Evolutionary conservation across 305 asterid genomes (phyloP), one percentile per base, ranked within the genome.

Genomic region (Nicotiana rustica): DNA sequence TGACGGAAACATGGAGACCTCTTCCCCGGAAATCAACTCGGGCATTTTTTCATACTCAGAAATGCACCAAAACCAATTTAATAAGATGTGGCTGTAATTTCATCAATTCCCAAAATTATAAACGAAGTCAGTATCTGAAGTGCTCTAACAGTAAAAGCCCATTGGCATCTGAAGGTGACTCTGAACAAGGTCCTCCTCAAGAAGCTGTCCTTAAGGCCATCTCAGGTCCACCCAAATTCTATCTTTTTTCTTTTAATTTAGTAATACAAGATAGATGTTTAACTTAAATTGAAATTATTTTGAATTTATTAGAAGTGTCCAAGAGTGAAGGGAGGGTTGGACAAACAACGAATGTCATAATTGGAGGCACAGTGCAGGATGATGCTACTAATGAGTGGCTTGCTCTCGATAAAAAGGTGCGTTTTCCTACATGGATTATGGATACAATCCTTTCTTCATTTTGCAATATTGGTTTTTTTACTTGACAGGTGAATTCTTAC

Each of bases 161-260:
- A 33, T 83, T 89, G 81, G 38, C 92, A n/a, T 89, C 92, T 7
- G 35, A 47, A 18, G 90, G 89, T 77, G 91, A 86, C 82, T 78
- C 89, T 15, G 97, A 91, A 69, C 97, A 87, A 82, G 93, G 87
- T 10, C 98, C 98, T 12, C 98, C 99, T 70, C 98, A 96, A 78
- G 97, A 96, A 91, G 98, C 94, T 86, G 97, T 96, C 84, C 86
- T 96, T 81, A 96, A 94, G 91, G 99, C 98, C 70, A 96, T 96
- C 85, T 93, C 98, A 88, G 98, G 99, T 92, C 25, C 15, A 2
- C 70, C 31, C 56, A 44, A 18, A 86, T 79, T 82, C 38, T 78
- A 38, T 12, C 21, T 79, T 47, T 13, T 52, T 69, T 18, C 21
- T 7, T 61, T 35, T 67, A 15, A 35, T 33, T 83, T 85, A 79